Conservation (phyloP, 768 basidiomycete species). For the Calvatia gigantea region DNA sequence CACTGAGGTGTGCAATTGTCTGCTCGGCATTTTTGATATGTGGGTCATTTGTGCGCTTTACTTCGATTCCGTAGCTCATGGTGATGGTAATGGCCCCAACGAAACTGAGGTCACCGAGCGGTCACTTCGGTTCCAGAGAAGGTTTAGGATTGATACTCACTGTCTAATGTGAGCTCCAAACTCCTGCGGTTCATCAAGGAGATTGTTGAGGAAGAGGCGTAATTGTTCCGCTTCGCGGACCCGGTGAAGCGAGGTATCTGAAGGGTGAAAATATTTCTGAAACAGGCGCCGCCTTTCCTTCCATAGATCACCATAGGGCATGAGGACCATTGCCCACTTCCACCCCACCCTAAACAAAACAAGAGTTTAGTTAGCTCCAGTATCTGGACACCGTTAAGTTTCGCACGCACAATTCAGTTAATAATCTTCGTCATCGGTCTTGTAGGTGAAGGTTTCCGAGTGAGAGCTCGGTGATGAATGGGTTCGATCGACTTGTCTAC, state of each 20-base stretch:
- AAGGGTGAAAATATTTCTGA: slow-evolving; percentile 21
- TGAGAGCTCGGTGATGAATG: no score
- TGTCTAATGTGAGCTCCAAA: slow-evolving; percentile 23
- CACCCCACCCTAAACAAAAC: slow-evolving; percentile 20
- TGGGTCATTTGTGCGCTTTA: slow-evolving; percentile 1
- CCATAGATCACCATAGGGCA: slow-evolving; percentile 22
- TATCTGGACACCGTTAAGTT: not conserved
- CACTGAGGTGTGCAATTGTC: not conserved
- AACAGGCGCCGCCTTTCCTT: slow-evolving; percentile 22
- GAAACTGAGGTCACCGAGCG: slow-evolving; percentile 10
- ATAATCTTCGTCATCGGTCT: slow-evolving; percentile 9
- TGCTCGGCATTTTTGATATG: slow-evolving; percentile 4
- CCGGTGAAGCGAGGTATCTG: slow-evolving; percentile 17
- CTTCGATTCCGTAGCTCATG: slow-evolving; percentile 11
- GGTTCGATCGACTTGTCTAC: no score
- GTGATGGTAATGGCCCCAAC: slow-evolving; percentile 7
- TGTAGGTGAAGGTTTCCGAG: not conserved
- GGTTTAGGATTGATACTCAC: slow-evolving; percentile 15
- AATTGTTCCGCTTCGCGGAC: slow-evolving; percentile 19
- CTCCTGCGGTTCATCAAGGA: slow-evolving; percentile 19
- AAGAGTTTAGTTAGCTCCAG: no score
- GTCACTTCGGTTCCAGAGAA: not conserved
- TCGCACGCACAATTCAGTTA: slow-evolving; percentile 9
- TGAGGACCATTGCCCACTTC: slow-evolving; percentile 16
- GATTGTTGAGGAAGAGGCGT: slow-evolving; percentile 19